A percentile compares a stretch with the other conserved stretches of the same genome.
phyloP scores from a whole-genome alignment of 2,329 filamentous ascomycete genomes.

The Nigrograna mackinnonii region DNA sequence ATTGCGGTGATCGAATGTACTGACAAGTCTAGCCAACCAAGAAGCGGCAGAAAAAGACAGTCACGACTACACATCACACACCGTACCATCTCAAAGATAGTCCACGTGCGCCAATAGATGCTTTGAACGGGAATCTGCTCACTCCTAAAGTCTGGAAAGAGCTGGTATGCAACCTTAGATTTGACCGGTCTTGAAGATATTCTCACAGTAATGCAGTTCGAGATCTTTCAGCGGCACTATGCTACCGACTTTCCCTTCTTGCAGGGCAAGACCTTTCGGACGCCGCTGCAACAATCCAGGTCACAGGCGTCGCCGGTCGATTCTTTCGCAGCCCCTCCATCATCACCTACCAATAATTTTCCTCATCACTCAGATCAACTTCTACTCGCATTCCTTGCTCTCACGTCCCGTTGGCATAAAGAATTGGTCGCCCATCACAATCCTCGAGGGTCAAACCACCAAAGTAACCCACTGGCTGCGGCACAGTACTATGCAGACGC shows the following conservation, averaged over 20 bases:
- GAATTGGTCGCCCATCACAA: constrained; percentile 59
- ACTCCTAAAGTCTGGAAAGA: constrained; percentile 70
- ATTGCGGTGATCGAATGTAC: no score
- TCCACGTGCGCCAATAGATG: no score
- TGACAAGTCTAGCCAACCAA: no score
- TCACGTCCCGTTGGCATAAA: constrained; percentile 71
- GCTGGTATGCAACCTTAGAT: constrained; percentile 45
- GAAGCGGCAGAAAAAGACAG: no score
- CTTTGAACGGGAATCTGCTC: no score
- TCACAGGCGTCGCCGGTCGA: constrained; percentile 45
- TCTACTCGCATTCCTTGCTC: constrained; percentile 67
- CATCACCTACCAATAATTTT: constrained; percentile 42
- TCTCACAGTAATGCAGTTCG: constrained; percentile 48
- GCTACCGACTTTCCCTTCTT: constrained; percentile 74
- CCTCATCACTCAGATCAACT: constrained; percentile 57
- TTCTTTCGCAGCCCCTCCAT: constrained; percentile 19
- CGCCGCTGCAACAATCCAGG: constrained; percentile 45
- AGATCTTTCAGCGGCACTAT: constrained; percentile 72
- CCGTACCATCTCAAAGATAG: no score
- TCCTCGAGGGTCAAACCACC: constrained; percentile 50
- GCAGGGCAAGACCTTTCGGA: constrained; percentile 65
- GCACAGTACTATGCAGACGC: constrained; percentile 68
- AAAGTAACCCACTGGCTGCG: constrained; percentile 58
- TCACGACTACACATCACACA: no score
- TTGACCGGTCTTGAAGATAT: background rate